A percentile compares a stretch with the other conserved stretches of the same genome.
Evolutionary conservation across 2,329 filamentous ascomycete genomes (phyloP).

Genomic region (Microsporum ferrugineum): DNA sequence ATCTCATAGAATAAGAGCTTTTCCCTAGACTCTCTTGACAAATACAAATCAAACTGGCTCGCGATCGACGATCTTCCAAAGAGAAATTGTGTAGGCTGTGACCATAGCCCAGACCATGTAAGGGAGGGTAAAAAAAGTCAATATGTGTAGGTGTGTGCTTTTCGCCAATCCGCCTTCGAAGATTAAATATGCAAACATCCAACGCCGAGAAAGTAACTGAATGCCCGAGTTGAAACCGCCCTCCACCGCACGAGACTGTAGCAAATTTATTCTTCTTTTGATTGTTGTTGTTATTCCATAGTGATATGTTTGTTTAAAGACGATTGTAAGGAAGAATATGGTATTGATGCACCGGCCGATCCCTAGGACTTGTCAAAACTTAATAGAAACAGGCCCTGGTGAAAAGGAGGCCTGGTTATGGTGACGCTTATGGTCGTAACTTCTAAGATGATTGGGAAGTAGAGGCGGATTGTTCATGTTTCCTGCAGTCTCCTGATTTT

Average conservation of each 20-base stretch:
- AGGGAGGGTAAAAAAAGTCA: conserved; percentile 2
- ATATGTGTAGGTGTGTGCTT: background rate
- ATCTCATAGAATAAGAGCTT: background rate
- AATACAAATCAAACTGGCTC: background rate
- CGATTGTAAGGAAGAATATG: background rate
- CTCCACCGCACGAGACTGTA: background rate
- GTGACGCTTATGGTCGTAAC: background rate
- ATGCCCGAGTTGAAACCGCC: background rate
- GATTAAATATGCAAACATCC: background rate
- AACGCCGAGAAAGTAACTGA: conserved; percentile 1
- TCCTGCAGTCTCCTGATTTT: background rate
- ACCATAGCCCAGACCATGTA: background rate
- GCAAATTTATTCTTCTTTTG: background rate
- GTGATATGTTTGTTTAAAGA: background rate
- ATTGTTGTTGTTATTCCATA: background rate
- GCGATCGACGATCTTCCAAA: background rate
- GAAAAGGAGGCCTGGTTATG: background rate
- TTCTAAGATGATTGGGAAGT: background rate
- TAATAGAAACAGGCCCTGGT: background rate
- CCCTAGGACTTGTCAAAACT: background rate
- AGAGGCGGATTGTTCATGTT: background rate
- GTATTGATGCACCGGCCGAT: background rate
- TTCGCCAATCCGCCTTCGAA: background rate
- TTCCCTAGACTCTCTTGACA: background rate
- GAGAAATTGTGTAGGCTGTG: background rate